Conservation (phyloP, 257 asterid species). For the Catharanthus roseus region DNA sequence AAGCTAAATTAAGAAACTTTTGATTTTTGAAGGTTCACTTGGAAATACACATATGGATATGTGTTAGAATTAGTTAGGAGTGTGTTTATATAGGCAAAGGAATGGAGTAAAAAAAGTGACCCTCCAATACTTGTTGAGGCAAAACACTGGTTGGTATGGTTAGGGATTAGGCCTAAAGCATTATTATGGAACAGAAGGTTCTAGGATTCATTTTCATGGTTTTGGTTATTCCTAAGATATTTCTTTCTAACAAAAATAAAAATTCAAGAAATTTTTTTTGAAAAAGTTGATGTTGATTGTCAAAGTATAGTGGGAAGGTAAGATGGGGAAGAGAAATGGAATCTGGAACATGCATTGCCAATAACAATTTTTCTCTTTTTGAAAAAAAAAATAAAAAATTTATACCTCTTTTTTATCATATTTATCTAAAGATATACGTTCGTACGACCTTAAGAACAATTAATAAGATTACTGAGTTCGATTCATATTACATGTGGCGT, state of each 20-base stretch:
- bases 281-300: slow-evolving; percentile 47
- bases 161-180: slow-evolving; percentile 45
- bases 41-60: slow-evolving; percentile 20
- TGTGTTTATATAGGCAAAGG: slow-evolving; percentile 59
- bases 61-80: slow-evolving; percentile 17
- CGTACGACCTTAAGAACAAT: too few species aligned
- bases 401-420: too few species aligned
- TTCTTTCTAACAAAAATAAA: too few species aligned
- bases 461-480: too few species aligned
- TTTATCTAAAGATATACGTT: too few species aligned
- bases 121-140: slow-evolving; percentile 39
- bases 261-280: too few species aligned
- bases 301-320: too few species aligned
- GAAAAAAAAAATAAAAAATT: too few species aligned
- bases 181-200: slow-evolving; percentile 38
- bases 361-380: too few species aligned
- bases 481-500: too few species aligned
- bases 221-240: slow-evolving; percentile 2
- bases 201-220: slow-evolving; percentile 29
- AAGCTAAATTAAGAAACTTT: background rate
- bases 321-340: too few species aligned
- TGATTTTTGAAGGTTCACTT: background rate
- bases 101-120: slow-evolving; percentile 19
- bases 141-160: slow-evolving; percentile 29
- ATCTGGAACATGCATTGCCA: too few species aligned